Evolutionary conservation across 257 asterid species (phyloP).

Genomic region (Nicotiana knightiana): DNA sequence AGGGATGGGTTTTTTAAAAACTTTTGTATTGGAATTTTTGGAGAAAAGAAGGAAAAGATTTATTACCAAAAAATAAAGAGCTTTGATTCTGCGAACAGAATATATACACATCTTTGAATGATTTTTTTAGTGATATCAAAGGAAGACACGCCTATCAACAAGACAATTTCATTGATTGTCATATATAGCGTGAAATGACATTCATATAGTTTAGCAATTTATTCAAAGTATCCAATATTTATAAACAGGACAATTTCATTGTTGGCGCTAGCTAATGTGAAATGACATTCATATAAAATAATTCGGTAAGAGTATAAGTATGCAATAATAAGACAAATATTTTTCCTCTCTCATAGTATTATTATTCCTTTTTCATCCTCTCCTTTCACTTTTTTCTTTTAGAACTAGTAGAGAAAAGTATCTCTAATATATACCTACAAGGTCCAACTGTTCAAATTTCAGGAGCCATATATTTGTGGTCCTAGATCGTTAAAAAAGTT

Average conservation of each 20-base stretch:
- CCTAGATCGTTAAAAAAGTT: not conserved
- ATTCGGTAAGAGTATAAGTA: not conserved
- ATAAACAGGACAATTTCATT: not conserved
- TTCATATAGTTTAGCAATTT: too few relatives aligned
- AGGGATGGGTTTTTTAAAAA: not conserved
- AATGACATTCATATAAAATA: not conserved
- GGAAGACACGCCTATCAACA: not conserved
- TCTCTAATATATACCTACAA: not conserved
- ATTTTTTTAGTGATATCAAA: too few relatives aligned
- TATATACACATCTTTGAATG: not conserved
- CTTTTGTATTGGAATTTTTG: not conserved
- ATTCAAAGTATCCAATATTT: not conserved
- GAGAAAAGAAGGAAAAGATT: not conserved
- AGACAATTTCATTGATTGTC: not conserved
- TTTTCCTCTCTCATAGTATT: not conserved
- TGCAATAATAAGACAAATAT: not conserved
- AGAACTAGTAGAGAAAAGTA: not conserved
- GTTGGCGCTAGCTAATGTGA: not conserved
- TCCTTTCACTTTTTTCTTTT: not conserved
- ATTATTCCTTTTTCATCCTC: not conserved
- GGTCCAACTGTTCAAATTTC: not conserved
- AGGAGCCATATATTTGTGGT: not conserved
- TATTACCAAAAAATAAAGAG: not conserved
- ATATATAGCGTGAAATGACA: not conserved
- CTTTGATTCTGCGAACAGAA: not conserved